Evolutionary conservation across 2,329 filamentous ascomycete species (phyloP).

Genomic region (Diaporthe citri): DNA sequence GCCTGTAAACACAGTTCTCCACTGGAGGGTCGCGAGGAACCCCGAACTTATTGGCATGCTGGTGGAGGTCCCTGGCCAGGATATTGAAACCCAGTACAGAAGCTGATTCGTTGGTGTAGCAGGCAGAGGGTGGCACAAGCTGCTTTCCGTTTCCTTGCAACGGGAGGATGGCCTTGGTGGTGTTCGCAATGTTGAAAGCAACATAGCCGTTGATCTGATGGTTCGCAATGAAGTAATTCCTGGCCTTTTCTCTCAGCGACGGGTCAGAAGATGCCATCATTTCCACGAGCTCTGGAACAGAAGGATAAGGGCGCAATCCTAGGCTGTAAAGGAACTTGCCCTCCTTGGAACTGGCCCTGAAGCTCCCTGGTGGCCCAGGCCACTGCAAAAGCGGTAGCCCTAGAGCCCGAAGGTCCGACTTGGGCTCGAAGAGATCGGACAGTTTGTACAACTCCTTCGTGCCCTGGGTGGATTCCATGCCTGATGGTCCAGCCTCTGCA

Average conservation of each 20-base stretch:
- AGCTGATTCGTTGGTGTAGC: conserved; percentile 85
- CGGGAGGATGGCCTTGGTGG: conserved; percentile 76
- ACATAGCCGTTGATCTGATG: conserved; percentile 83
- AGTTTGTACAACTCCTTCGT: conserved; percentile 74
- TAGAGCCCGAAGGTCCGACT: conserved; percentile 76
- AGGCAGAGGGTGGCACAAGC: conserved; percentile 79
- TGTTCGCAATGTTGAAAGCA: conserved; percentile 68
- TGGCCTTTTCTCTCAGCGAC: conserved; percentile 73
- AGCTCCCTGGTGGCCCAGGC: conserved; percentile 76
- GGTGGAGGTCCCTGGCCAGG: conserved; percentile 79
- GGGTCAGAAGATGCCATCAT: conserved; percentile 78
- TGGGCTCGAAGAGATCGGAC: conserved; percentile 85
- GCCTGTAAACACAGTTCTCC: conserved; percentile 77
- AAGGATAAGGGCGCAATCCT: conserved; percentile 80
- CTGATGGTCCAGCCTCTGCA: conserved; percentile 73
- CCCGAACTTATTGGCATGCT: conserved; percentile 86
- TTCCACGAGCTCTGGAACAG: conserved; percentile 79
- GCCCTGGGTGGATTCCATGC: conserved; percentile 66
- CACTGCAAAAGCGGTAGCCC: conserved; percentile 84
- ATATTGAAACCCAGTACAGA: conserved; percentile 85
- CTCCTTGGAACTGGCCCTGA: conserved; percentile 75
- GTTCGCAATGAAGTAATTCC: conserved; percentile 86
- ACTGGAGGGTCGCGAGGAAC: conserved; percentile 87
- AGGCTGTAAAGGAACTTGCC: conserved; percentile 79
- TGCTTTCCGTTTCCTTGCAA: conserved; percentile 74